A percentile compares a stretch with the other conserved stretches of the same genome.
Conservation (phyloP, 202 grass and related monocot genomes). For the Zizania palustris region DNA sequence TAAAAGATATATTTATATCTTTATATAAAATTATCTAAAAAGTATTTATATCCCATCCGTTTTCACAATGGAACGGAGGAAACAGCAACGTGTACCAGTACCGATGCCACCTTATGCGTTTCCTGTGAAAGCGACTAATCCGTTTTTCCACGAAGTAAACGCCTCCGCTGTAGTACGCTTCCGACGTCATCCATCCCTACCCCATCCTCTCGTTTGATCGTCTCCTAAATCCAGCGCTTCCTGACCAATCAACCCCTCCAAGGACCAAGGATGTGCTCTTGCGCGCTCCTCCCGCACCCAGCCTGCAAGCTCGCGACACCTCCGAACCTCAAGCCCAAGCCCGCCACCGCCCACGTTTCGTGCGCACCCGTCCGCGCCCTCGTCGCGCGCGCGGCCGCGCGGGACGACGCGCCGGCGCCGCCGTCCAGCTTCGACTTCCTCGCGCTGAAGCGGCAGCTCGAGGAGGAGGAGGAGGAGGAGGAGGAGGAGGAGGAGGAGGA, state of each 20-base stretch:
- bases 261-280: slow-evolving; percentile 45
- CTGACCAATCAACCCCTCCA: slow-evolving; percentile 12
- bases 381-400: slow-evolving; percentile 40
- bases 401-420: slow-evolving; percentile 40
- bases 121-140: not conserved
- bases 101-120: no score
- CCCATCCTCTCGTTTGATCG: slow-evolving; percentile 4
- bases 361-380: slow-evolving; percentile 20
- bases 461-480: slow-evolving; percentile 48
- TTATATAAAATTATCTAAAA: no score
- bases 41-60: no score
- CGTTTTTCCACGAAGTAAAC: not conserved
- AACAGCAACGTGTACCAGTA: no score
- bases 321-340: slow-evolving; percentile 23
- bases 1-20: no score
- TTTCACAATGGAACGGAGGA: no score
- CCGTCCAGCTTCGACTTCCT: slow-evolving; percentile 85
- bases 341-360: not conserved
- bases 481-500: slow-evolving; percentile 51
- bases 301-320: slow-evolving; percentile 31
- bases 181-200: not conserved
- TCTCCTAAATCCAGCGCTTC: slow-evolving; percentile 3
- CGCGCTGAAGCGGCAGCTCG: slow-evolving; percentile 83
- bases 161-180: not conserved
- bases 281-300: slow-evolving; percentile 35